phyloP scores from a whole-genome alignment of 2,329 filamentous ascomycete genomes.

The Escovopsis sp. region DNA sequence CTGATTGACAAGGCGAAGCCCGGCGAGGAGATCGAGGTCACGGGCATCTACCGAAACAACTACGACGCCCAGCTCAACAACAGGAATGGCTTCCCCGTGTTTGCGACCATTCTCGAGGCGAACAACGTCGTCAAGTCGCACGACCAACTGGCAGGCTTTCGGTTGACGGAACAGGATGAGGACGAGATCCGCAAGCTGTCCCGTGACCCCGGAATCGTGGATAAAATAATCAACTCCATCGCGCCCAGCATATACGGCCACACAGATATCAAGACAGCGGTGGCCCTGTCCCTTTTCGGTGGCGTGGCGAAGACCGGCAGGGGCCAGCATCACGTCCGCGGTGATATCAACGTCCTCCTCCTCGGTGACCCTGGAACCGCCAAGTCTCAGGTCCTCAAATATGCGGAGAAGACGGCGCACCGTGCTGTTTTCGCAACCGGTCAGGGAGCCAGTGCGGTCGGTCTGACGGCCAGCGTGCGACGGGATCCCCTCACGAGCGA shows the following conservation, averaged over 20 bases:
- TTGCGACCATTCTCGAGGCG: constrained; percentile 92
- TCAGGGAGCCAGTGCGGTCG: constrained; percentile 91
- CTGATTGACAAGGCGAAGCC: constrained; percentile 94
- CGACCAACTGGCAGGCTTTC: constrained; percentile 92
- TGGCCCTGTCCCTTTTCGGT: constrained; percentile 86
- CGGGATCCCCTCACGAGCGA: constrained; percentile 90
- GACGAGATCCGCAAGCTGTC: constrained; percentile 77
- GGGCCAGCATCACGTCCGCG: constrained; percentile 79
- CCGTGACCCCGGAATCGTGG: constrained; percentile 78
- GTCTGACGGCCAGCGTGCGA: constrained; percentile 91
- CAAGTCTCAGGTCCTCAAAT: constrained; percentile 95
- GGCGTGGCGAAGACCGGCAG: constrained; percentile 85
- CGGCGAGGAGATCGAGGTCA: constrained; percentile 94
- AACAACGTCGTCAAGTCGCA: constrained; percentile 96
- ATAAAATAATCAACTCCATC: constrained; percentile 85
- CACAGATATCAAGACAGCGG: constrained; percentile 90
- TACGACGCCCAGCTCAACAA: constrained; percentile 97
- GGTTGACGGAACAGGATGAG: constrained; percentile 89
- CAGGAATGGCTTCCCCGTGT: constrained; percentile 96
- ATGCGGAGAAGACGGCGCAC: constrained; percentile 93
- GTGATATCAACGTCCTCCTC: constrained; percentile 94
- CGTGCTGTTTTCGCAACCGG: constrained; percentile 94
- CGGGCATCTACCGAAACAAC: constrained; percentile 94
- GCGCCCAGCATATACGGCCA: constrained; percentile 97
- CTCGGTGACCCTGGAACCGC: constrained; percentile 95